Evolutionary conservation across 257 asterid species (phyloP), one percentile per base, ranked within the genome.

Genomic region (Gynochthodes officinalis): DNA sequence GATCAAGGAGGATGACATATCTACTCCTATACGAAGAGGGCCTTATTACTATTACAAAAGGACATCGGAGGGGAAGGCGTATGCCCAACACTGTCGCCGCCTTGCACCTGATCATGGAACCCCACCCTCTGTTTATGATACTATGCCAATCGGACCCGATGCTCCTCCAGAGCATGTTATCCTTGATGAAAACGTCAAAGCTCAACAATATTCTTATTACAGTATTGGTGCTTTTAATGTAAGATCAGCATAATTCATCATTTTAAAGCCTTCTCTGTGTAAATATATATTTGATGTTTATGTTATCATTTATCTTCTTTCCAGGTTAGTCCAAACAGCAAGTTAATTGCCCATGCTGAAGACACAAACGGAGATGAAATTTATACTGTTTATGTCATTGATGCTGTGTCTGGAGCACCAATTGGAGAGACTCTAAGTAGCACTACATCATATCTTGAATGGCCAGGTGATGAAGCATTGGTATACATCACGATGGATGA

Each of bases 361-460:
- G 98, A 93, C 64, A 89, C 91, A 35, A 89, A 88, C 79, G 98
- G 98, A 75, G 93, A 91, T 82, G 98, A 94, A 76, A 91, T 87
- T 53, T 94, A 87, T 81, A 86, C 93, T 48, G 85, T 91, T 78
- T 76, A 91, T 79, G 80, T 89, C 63, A 88, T 94, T 70, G 96
- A 94, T 84, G 89, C 89, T 25, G 97, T 88, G 83, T 85, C 98
- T 71, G 86, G 59, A 75, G 69, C 81, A 64, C 91, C 82, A 77
- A 86, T 87, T 71, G 97, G 87, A 61, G 77, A 88, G 76, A 93
- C 97, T 77, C 76, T 93, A 75, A 84, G 77, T 84, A 95, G 88
- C 73, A 79, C 86, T 67, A 91, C 95, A 46, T 74, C 88, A 40
- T 79, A 85, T 50, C 75, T 91, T 75, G 89, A 87, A 77, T 94